Conservation (phyloP, 2,329 filamentous ascomycete species). For the Aspergillus pseudoglaucus region DNA sequence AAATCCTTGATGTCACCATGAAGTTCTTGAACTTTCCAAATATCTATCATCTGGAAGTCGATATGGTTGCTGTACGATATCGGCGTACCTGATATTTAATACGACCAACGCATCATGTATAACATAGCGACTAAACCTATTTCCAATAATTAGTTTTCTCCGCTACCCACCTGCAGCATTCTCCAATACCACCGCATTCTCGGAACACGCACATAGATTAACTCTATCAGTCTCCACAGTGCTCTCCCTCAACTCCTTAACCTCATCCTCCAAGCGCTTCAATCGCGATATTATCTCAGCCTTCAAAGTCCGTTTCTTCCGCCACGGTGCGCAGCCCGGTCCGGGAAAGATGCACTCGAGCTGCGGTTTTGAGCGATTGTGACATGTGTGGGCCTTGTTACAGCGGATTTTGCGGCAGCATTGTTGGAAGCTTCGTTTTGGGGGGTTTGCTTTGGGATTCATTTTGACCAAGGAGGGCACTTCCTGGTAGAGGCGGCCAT, state of each 20-base stretch:
- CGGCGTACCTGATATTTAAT: constrained; percentile 9
- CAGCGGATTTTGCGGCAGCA: constrained; percentile 28
- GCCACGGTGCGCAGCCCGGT: constrained; percentile 12
- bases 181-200: not conserved
- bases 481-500: too few relatives aligned
- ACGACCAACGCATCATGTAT: constrained; percentile 10
- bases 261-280: constrained; percentile 13
- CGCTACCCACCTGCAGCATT: not conserved
- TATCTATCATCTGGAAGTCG: not conserved
- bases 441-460: too few relatives aligned
- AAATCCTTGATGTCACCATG: constrained; percentile 46
- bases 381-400: constrained; percentile 25
- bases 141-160: constrained; percentile 2
- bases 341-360: constrained; percentile 12
- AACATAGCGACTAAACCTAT: constrained; percentile 10
- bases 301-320: constrained; percentile 13
- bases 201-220: too few relatives aligned
- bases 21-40: constrained; percentile 49
- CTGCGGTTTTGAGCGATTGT: constrained; percentile 8
- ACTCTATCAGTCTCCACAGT: not conserved
- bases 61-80: too few relatives aligned
- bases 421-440: constrained; percentile 19
- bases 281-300: constrained; percentile 11
- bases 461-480: too few relatives aligned
- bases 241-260: constrained; percentile 5